Conservation (phyloP, 2,329 filamentous ascomycete genomes). For the Neofusicoccum laricinum region DNA sequence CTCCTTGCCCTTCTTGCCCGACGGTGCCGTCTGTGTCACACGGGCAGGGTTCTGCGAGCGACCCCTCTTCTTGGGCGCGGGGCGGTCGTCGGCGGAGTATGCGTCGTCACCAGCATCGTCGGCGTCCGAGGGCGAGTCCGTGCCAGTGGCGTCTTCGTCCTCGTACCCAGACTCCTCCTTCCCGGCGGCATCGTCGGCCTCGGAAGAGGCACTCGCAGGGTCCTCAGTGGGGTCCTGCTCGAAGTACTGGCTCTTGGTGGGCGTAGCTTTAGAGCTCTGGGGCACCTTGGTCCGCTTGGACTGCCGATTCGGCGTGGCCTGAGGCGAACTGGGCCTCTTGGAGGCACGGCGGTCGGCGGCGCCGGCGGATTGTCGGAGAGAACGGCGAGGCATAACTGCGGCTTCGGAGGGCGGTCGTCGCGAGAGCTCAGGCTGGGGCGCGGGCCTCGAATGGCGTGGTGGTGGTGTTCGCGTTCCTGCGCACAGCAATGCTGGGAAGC, state of each 20-base stretch:
- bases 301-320: constrained; percentile 27
- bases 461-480: constrained; percentile 1
- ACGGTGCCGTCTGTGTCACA: constrained; percentile 17
- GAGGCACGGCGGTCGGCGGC: constrained; percentile 26
- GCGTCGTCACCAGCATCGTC: constrained; percentile 33
- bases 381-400: constrained; percentile 30
- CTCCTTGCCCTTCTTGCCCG: constrained; percentile 40
- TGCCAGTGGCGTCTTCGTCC: constrained; percentile 32
- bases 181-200: constrained; percentile 34
- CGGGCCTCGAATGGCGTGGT: neutral
- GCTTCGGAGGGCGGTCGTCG: neutral
- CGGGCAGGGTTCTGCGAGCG: constrained; percentile 19
- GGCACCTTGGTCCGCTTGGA: constrained; percentile 32
- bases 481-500: neutral
- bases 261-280: constrained; percentile 20
- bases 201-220: constrained; percentile 20
- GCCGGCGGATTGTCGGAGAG: constrained; percentile 20
- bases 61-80: constrained; percentile 24
- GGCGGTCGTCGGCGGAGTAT: constrained; percentile 27
- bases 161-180: constrained; percentile 42
- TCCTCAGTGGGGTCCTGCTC: constrained; percentile 30
- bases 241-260: constrained; percentile 32
- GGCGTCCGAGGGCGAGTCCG: constrained; percentile 30
- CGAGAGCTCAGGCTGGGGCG: neutral
- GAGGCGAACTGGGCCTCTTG: constrained; percentile 33